Evolutionary conservation across 2,329 filamentous ascomycete genomes (phyloP).

Genomic region (Sclerotinia minor): DNA sequence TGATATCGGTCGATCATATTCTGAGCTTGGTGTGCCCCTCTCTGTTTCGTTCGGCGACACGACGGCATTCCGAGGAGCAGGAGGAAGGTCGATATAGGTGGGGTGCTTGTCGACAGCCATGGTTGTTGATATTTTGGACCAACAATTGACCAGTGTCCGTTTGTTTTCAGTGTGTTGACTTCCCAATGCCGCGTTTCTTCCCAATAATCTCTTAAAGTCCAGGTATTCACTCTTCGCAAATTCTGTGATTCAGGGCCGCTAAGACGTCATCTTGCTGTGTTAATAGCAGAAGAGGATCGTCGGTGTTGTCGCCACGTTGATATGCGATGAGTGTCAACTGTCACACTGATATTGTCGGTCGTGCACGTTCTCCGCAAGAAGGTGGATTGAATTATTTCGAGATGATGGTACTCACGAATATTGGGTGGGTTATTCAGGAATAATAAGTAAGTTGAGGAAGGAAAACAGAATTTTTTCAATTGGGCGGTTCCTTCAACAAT

Average conservation of each 20-base stretch:
- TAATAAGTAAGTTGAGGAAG: background rate
- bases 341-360: background rate
- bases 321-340: background rate
- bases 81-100: constrained; percentile 17
- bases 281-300: background rate
- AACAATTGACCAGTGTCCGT: background rate
- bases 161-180: background rate
- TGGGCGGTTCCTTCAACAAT: background rate
- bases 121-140: background rate
- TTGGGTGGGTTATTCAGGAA: background rate
- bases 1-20: constrained; percentile 30
- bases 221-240: background rate
- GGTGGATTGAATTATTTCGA: background rate
- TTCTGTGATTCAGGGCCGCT: background rate
- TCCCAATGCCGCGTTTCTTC: background rate
- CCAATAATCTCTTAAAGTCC: background rate
- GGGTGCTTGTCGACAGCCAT: constrained; percentile 19
- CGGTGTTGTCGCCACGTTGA: constrained; percentile 17
- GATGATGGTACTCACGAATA: background rate
- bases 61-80: too few species aligned
- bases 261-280: constrained; percentile 4
- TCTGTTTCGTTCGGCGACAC: constrained; percentile 6
- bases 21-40: constrained; percentile 11
- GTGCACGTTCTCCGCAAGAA: background rate
- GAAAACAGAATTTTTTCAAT: constrained; percentile 6